Evolutionary conservation across 2,329 filamentous ascomycete species (phyloP), one percentile per base, ranked within the genome.

Genomic region (Pseudonectria foliicola): DNA sequence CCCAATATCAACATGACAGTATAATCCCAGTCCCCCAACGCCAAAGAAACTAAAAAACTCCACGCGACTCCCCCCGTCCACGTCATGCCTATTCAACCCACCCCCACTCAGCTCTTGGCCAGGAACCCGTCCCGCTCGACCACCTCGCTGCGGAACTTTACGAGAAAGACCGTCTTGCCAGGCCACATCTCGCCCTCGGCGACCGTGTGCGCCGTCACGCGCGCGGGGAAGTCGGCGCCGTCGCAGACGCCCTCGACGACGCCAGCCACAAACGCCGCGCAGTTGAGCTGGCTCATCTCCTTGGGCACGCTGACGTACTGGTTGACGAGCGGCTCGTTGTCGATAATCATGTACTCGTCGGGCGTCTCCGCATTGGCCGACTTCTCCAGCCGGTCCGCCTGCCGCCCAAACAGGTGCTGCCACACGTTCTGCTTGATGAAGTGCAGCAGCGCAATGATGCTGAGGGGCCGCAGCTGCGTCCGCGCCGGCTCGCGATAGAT

Each of bases 281-380:
- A 95, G 61, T 95, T 96, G 54, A 98, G 72, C 73, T 92, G 85
- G 63, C 77, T 88, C 85, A 98, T 94, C 64, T 98, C 92, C 54
- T 83, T 83, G 12, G 92, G 92, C 34, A 96, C 83, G 52, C 80
- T 87, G 56, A 98, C 84, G 66, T 92, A 96, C 43, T 83, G 82
- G 63, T 95, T 96, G 26, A 96, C 90, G 33, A 96, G 72, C 14
- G 92, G 92, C 59, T 96, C 92, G 64, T 98, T 96, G 66, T 98
- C 92, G 52, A 89, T 86, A 52, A 98, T 92, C 90, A 98, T 96
- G 70, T 96, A 98, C 68, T 96, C 90, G 50, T 92, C 87, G 7
- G 86, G 82, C 34, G 88, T 90, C 34, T 81, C 77, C 7, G 85
- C 81, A 53, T 85, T 82, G 35, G 80, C 80, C 39, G 80, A 86